Evolutionary conservation across 495 filamentous ascomycete species (phyloP).

Genomic region (Tuber aestivum): DNA sequence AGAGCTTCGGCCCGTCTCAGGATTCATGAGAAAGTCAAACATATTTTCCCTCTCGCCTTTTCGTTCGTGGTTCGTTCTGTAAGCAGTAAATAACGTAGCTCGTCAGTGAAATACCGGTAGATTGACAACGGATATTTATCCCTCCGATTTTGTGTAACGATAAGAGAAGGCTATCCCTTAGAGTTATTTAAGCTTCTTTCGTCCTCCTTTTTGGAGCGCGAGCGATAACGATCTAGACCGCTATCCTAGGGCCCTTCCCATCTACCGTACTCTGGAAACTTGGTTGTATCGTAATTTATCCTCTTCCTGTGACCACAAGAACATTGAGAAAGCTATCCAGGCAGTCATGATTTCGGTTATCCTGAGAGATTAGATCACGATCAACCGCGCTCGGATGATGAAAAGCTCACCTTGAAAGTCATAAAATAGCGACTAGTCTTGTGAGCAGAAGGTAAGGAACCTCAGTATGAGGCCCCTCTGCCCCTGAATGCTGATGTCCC

Average conservation of each 20-base stretch:
- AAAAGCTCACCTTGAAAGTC: background rate
- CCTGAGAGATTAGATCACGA: background rate
- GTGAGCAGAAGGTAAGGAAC: background rate
- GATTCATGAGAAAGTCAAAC: constrained; percentile 2
- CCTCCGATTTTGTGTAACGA: constrained; percentile 1
- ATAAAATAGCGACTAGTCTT: background rate
- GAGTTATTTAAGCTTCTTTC: background rate
- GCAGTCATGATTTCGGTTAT: background rate
- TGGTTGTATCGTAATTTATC: background rate
- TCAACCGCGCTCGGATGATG: background rate
- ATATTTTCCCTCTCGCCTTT: background rate
- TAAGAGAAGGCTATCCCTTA: background rate
- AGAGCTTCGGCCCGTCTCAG: constrained; percentile 17
- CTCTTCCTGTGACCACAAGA: background rate
- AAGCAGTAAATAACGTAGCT: background rate
- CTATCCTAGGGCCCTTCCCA: background rate
- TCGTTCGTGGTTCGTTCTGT: background rate
- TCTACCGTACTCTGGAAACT: background rate
- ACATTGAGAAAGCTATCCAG: background rate
- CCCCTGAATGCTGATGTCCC: background rate
- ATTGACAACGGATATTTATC: constrained; percentile 1
- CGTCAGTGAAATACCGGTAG: background rate
- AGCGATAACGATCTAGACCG: background rate
- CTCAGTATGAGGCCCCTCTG: background rate
- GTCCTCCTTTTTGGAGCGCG: background rate